Evolutionary conservation across 1,139 yeast genomes (phyloP), one percentile per base, ranked within the genome.

Genomic region (Suhomyces chickasaworum): DNA sequence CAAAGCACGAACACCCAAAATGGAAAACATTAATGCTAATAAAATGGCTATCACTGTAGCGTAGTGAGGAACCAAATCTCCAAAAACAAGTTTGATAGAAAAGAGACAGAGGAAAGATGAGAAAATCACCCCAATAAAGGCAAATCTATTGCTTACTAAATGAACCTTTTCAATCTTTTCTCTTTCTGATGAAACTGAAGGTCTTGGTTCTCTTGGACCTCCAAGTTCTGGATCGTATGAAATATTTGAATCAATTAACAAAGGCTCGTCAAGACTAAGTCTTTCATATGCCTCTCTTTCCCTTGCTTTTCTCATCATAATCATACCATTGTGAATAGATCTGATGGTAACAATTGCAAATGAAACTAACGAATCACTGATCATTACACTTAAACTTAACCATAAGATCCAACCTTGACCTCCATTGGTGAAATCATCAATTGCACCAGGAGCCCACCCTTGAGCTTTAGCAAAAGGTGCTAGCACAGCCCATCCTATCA

Each of bases 361-460:
- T 0, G 96, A 86, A 1, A 91, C 89, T 10, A 89, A 72, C 3
- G 97, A 88, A 62, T 93, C 99, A 43, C 89, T 85, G 21, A 93
- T 88, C 99, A 93, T 93, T 34, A 90, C 90, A 30, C 97, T 84
- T 56, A 93, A 77, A 63, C 96, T 85, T 49, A 90, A 75, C 99
- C 99, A 93, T 60, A 93, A 73, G 46, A 93, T 89, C 99, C 99
- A 93, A 12, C 99, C 99, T 61, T 93, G 97, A 1, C 91, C 88
- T 1, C 98, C 98, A 21, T 81, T 76, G 55, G 88, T 84, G 97
- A 97, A 93, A 64, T 90, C 96, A 57, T 87, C 91, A 4, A 89
- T 82, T 2, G 83, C 85, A 0, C 97, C 97, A 0, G 93, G 85
- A 0, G 96, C 95, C 98, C 98, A 93, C 2, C 83, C 86, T 53